phyloP scores from a whole-genome alignment of 148 eudicot species.

The Selenicereus undatus region DNA sequence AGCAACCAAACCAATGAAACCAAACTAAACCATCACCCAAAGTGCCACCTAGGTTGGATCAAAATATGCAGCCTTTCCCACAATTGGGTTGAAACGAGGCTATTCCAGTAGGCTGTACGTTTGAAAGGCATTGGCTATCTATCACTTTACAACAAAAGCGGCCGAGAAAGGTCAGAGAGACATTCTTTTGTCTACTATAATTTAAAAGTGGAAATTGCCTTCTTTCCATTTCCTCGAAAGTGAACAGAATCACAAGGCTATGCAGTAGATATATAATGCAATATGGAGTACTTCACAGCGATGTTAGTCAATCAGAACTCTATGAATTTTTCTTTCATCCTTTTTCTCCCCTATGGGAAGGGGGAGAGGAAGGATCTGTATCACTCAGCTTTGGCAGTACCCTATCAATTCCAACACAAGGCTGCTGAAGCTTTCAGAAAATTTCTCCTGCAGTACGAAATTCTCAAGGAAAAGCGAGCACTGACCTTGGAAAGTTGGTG shows the following conservation, averaged over 20 bases:
- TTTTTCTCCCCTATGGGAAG: neutral
- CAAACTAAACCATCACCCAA: neutral
- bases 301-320: too few relatives aligned
- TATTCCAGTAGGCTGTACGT: neutral
- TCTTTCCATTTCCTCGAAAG: neutral
- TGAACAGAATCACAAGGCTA: neutral
- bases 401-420: neutral
- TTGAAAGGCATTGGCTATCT: neutral
- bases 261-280: neutral
- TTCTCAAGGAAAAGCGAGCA: neutral
- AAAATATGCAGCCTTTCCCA: neutral
- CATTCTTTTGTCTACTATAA: neutral
- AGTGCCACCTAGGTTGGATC: neutral
- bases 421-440: neutral
- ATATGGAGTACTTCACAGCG: neutral
- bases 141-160: neutral
- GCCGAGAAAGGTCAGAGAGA: too few relatives aligned
- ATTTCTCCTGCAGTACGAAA: neutral
- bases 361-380: neutral
- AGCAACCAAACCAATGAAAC: too few relatives aligned
- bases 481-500: constrained; percentile 87
- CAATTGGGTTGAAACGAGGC: neutral
- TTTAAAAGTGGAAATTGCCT: neutral
- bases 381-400: neutral
- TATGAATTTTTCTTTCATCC: too few relatives aligned